phyloP scores from a whole-genome alignment of 352 stramenopile genomes.

The Phytophthora boehmeriae region DNA sequence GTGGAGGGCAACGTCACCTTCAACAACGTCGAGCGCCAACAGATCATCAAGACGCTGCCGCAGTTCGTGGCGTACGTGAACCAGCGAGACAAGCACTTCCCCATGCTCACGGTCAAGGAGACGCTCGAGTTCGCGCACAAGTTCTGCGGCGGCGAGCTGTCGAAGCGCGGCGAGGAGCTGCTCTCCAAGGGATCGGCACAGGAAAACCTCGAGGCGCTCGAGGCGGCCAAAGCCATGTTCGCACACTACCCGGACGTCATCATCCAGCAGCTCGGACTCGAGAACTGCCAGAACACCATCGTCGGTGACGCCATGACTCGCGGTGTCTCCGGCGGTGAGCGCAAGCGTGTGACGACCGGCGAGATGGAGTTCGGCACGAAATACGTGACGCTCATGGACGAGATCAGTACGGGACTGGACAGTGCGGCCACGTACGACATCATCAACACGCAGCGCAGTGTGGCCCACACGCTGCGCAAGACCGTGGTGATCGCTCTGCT shows the following conservation, averaged over 20 bases:
- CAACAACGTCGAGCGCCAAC: conserved; percentile 37
- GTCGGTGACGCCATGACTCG: conserved; percentile 49
- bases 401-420: conserved; percentile 92
- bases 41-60: conserved; percentile 39
- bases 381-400: conserved; percentile 82
- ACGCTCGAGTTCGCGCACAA: conserved; percentile 55
- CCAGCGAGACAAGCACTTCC: conserved; percentile 56
- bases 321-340: conserved; percentile 60
- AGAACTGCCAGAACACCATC: conserved; percentile 45
- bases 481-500: conserved; percentile 73
- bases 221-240: conserved; percentile 24
- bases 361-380: conserved; percentile 87
- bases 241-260: conserved; percentile 42
- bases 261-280: conserved; percentile 35
- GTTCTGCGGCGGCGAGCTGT: conserved; percentile 37
- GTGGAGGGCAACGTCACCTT: conserved; percentile 43
- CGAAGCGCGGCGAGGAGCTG: conserved; percentile 19
- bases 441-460: conserved; percentile 27
- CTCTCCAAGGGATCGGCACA: conserved; percentile 31
- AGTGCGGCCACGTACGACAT: conserved; percentile 51
- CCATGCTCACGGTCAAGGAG: conserved; percentile 56
- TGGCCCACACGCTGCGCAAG: conserved; percentile 27
- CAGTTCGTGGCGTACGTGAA: conserved; percentile 56
- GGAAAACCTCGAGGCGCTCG: conserved; percentile 24
- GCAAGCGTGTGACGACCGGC: conserved; percentile 61